Percentiles rank a stretch among this genome's conserved stretches.
These are phyloP conservation scores for Carallia pectinifolia DNA, from an alignment of 345 rosid species.

Conservation along the genomic window DNA sequence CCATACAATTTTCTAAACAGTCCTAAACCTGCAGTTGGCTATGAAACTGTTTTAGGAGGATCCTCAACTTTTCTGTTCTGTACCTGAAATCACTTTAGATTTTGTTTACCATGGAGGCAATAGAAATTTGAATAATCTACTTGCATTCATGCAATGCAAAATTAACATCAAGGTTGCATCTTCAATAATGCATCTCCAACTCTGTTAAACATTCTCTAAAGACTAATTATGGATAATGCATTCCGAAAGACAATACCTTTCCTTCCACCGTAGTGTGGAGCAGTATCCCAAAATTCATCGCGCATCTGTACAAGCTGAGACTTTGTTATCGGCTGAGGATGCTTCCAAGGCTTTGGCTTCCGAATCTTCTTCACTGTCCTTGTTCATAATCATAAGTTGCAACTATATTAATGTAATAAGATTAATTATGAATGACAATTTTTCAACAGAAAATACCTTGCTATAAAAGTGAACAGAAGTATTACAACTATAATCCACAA, in stretches of 20 bases:
- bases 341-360: slow-evolving; percentile 93
- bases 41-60: neutral
- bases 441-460: neutral
- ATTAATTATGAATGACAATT: neutral
- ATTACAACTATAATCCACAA: too few relatives aligned
- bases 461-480: neutral
- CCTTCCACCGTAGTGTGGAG: slow-evolving; percentile 90
- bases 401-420: neutral
- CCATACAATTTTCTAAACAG: too few relatives aligned
- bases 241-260: slow-evolving; percentile 46
- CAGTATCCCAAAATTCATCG: slow-evolving; percentile 96
- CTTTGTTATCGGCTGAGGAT: slow-evolving; percentile 71
- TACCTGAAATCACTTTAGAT: neutral
- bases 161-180: neutral
- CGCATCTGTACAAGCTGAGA: slow-evolving; percentile 68
- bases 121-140: too few relatives aligned
- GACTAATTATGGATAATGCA: neutral
- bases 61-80: neutral
- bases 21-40: neutral
- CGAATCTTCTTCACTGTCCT: slow-evolving; percentile 64
- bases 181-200: neutral
- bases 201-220: neutral
- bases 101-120: too few relatives aligned
- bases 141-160: neutral
- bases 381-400: slow-evolving; percentile 21